Percentiles rank a stretch among this genome's conserved stretches.
These are phyloP conservation scores for Crithidia fasciculata DNA, from an alignment of 208 protist species.

Conservation along the genomic window DNA sequence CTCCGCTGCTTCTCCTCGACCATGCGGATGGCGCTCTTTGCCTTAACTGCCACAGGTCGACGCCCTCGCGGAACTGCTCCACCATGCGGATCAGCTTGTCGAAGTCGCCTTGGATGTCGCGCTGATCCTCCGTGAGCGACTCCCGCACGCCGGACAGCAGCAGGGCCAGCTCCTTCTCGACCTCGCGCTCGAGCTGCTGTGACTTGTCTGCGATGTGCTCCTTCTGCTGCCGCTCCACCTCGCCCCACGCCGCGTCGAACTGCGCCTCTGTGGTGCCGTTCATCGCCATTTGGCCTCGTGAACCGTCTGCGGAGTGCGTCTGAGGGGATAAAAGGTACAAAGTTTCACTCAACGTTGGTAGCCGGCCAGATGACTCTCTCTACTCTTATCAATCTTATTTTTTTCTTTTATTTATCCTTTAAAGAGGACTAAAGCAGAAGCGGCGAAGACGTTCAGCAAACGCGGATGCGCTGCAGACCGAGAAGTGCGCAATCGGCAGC, in stretches of 20 bases:
- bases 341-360: no score
- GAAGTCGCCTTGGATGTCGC: conserved; percentile 63
- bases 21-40: conserved; percentile 61
- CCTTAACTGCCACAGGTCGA: conserved; percentile 86
- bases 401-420: neutral
- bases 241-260: conserved; percentile 56
- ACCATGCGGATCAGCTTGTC: conserved; percentile 68
- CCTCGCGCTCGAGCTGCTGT: conserved; percentile 36
- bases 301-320: no score
- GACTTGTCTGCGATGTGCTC: conserved; percentile 33
- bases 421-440: no score
- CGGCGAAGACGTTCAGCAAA: no score
- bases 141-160: conserved; percentile 43
- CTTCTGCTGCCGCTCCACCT: conserved; percentile 51
- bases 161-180: conserved; percentile 54
- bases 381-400: no score
- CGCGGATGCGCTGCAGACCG: no score
- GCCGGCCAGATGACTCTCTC: no score
- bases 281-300: neutral
- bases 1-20: conserved; percentile 82
- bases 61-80: conserved; percentile 69
- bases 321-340: no score
- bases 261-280: conserved; percentile 33
- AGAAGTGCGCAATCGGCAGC: no score
- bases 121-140: conserved; percentile 55